Conservation (phyloP, 352 stramenopile genomes). For the Elongisporangium undulatum region DNA sequence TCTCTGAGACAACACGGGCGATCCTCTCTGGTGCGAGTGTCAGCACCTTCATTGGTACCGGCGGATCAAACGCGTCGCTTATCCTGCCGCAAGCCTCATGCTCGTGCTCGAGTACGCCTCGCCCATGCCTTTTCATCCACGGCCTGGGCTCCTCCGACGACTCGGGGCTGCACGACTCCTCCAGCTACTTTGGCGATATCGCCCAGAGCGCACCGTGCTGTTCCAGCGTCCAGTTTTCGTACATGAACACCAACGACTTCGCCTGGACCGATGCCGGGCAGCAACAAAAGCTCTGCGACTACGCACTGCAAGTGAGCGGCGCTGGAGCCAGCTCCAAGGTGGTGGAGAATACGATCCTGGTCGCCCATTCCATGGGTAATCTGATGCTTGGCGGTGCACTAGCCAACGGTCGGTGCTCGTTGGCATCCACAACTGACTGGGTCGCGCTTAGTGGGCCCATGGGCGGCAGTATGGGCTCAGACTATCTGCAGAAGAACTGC, state of each 20-base stretch:
- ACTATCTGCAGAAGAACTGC: slow-evolving; percentile 20
- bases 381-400: slow-evolving; percentile 33
- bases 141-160: slow-evolving; percentile 23
- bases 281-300: slow-evolving; percentile 33
- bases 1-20: not conserved
- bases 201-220: slow-evolving; percentile 40
- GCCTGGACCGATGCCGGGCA: slow-evolving; percentile 29
- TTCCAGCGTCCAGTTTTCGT: slow-evolving; percentile 32
- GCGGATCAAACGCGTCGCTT: not conserved
- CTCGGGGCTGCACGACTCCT: slow-evolving; percentile 19
- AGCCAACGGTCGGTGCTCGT: slow-evolving; percentile 31
- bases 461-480: slow-evolving; percentile 20
- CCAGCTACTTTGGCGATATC: slow-evolving; percentile 31
- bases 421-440: slow-evolving; percentile 20
- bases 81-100: slow-evolving; percentile 8
- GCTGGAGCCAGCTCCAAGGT: slow-evolving; percentile 13
- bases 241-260: slow-evolving; percentile 30
- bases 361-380: slow-evolving; percentile 47
- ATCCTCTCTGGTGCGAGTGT: not conserved
- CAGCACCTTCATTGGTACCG: not conserved
- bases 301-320: slow-evolving; percentile 14
- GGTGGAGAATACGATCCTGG: slow-evolving; percentile 37
- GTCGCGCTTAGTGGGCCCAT: slow-evolving; percentile 14
- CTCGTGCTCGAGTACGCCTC: slow-evolving; percentile 19
- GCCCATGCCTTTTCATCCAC: slow-evolving; percentile 49